phyloP scores from a whole-genome alignment of 176 grass and related monocot genomes.

The Zoysia pacifica region DNA sequence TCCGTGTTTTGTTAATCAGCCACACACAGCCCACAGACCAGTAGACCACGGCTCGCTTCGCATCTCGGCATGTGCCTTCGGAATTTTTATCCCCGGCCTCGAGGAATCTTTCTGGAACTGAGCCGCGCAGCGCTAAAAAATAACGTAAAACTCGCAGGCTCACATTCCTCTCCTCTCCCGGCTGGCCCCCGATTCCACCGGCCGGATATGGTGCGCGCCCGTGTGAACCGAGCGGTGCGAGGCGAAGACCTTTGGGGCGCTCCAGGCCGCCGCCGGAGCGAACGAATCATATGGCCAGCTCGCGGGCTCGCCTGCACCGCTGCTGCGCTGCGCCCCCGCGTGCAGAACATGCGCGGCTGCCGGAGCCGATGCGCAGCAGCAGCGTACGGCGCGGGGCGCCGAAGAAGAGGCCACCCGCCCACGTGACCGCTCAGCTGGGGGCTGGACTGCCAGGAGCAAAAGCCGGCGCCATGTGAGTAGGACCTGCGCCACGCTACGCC shows the following conservation, averaged over 20 bases:
- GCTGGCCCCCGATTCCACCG: background rate
- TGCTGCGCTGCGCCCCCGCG: no score
- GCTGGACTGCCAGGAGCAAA: background rate
- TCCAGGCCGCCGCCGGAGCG: no score
- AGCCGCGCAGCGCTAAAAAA: background rate
- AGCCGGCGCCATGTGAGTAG: conserved; percentile 4
- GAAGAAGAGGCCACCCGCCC: background rate
- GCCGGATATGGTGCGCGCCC: background rate
- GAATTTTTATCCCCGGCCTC: background rate
- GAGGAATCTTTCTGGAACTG: conserved; percentile 35
- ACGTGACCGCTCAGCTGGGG: conserved; percentile 14
- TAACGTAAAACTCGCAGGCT: background rate
- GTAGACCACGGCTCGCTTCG: background rate
- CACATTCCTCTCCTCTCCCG: background rate
- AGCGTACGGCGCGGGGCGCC: no score
- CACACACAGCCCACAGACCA: no score
- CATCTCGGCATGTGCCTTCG: conserved; percentile 15
- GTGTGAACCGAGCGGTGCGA: no score
- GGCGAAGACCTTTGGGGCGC: no score
- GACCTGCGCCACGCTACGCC: background rate
- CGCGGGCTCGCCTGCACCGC: no score
- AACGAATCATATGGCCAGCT: no score
- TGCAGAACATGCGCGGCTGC: no score
- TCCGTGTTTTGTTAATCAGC: no score
- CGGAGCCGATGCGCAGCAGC: no score